Percentiles rank a stretch among this genome's conserved stretches.
phyloP scores from a whole-genome alignment of 148 eudicot genomes.

The Salicornia ramosissima region DNA sequence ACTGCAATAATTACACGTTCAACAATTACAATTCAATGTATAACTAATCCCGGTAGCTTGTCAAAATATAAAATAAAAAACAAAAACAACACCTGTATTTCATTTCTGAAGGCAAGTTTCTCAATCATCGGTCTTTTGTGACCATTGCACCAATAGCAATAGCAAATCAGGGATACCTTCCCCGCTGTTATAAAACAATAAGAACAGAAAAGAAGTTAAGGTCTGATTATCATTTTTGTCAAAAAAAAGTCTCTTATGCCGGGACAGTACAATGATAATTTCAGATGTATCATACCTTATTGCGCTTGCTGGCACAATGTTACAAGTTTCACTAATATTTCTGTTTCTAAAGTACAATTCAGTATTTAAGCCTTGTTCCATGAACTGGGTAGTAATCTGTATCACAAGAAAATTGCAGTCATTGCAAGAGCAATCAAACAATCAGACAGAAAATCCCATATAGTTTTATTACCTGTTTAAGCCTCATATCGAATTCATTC shows the following conservation, averaged over 20 bases:
- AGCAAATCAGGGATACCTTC: no score
- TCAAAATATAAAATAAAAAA: no score
- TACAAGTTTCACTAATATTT: slow-evolving; percentile 88
- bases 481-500: slow-evolving; percentile 65
- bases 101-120: no score
- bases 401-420: no score
- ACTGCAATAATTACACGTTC: slow-evolving; percentile 38
- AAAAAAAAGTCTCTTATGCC: background rate
- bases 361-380: slow-evolving; percentile 88
- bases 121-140: no score
- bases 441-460: background rate
- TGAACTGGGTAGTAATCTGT: slow-evolving; percentile 74
- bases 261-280: background rate
- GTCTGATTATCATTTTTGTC: background rate
- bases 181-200: slow-evolving; percentile 44
- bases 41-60: no score
- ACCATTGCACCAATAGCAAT: no score
- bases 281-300: slow-evolving; percentile 48
- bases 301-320: slow-evolving; percentile 92
- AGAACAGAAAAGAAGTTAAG: no score
- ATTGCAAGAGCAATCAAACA: slow-evolving; percentile 10
- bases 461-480: slow-evolving; percentile 41
- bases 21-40: slow-evolving; percentile 19
- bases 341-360: slow-evolving; percentile 85
- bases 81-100: slow-evolving; percentile 38